Conservation (phyloP, 164 flowering plant species). For the Chimonanthus salicifolius region DNA sequence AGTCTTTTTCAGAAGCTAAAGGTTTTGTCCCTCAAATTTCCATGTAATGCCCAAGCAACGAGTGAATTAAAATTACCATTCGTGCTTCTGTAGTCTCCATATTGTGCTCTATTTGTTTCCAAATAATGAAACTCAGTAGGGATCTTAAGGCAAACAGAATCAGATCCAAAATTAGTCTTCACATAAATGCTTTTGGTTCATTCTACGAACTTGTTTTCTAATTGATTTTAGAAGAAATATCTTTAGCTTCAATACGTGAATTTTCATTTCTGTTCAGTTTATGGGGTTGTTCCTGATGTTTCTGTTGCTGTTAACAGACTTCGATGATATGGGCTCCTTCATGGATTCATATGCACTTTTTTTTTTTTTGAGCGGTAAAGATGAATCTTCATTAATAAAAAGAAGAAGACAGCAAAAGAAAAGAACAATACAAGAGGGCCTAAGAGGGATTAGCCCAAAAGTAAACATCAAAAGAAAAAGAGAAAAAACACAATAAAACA, state of each 20-base stretch:
- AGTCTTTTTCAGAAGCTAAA: too few relatives aligned
- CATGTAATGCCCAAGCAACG: too few relatives aligned
- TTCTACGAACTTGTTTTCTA: not conserved
- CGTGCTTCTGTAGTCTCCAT: not conserved
- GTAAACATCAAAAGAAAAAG: too few relatives aligned
- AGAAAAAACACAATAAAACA: too few relatives aligned
- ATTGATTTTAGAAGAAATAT: too few relatives aligned
- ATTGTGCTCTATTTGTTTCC: not conserved
- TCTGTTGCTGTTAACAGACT: constrained; percentile 3
- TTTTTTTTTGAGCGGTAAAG: too few relatives aligned
- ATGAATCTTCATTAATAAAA: too few relatives aligned
- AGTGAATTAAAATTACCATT: not conserved
- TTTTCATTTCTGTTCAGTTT: not conserved
- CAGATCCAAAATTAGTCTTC: not conserved
- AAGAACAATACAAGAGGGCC: too few relatives aligned
- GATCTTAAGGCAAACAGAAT: not conserved
- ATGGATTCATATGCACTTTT: constrained; percentile 74
- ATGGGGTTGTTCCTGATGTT: not conserved
- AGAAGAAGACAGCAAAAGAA: too few relatives aligned
- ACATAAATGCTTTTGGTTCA: not conserved
- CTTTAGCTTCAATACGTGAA: too few relatives aligned
- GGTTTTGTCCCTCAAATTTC: not conserved
- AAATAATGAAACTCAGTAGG: not conserved
- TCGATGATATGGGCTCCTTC: constrained; percentile 15
- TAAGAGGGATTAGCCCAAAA: too few relatives aligned